phyloP scores from a whole-genome alignment of 2,329 filamentous ascomycete genomes.

The Colletotrichum tropicicola region DNA sequence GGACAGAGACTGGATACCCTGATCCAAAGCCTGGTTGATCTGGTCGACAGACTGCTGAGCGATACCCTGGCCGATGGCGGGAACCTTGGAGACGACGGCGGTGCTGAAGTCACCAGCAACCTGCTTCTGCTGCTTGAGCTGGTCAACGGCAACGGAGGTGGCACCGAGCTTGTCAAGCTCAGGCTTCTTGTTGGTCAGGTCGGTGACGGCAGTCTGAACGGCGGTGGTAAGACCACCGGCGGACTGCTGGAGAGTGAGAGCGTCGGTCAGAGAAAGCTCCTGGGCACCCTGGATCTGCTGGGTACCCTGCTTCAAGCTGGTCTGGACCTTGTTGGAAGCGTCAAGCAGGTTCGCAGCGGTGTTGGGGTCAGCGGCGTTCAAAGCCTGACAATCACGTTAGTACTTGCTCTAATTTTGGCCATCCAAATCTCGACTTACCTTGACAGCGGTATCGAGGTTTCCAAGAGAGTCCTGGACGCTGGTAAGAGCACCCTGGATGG shows the following conservation, averaged over 20 bases:
- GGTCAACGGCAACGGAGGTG: constrained; percentile 34
- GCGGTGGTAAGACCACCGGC: constrained; percentile 32
- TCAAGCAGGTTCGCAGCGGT: constrained; percentile 44
- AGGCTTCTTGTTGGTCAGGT: constrained; percentile 36
- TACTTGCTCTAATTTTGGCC: accelerated
- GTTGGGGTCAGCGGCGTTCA: constrained; percentile 59
- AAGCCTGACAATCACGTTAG: constrained; percentile 4
- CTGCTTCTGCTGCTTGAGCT: constrained; percentile 36
- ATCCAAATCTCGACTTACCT: not conserved
- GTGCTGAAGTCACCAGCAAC: constrained; percentile 33
- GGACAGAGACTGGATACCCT: constrained; percentile 32
- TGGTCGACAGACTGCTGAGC: constrained; percentile 37
- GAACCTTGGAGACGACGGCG: constrained; percentile 38
- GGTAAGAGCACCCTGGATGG: constrained; percentile 67
- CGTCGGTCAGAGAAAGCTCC: constrained; percentile 34
- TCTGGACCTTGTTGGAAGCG: constrained; percentile 35
- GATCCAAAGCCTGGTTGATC: constrained; percentile 34
- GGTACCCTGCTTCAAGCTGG: constrained; percentile 32
- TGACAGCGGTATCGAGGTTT: constrained; percentile 48
- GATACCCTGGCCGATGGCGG: constrained; percentile 37
- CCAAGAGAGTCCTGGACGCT: constrained; percentile 67
- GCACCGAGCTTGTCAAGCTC: constrained; percentile 38
- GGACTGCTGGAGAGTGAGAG: constrained; percentile 33
- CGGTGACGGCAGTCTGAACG: constrained; percentile 34
- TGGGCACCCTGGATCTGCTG: constrained; percentile 38